Evolutionary conservation across 1,284 basidiomycete species (phyloP).

Genomic region (Filobasidium uniguttulatum): DNA sequence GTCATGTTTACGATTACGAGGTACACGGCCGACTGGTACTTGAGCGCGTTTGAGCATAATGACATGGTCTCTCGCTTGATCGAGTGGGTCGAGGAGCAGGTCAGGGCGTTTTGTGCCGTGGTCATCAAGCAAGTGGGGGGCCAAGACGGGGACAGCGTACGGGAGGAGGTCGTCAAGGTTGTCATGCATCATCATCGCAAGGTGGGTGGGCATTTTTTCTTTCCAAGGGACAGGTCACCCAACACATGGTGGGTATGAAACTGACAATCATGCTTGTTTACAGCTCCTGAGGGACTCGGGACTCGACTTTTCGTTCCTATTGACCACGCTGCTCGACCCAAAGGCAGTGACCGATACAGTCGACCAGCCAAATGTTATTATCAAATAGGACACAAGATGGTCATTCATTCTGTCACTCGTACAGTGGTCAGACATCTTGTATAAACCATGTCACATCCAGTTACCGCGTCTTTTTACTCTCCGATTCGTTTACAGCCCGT

Average conservation of each 20-base stretch:
- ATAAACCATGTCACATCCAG: too few species aligned
- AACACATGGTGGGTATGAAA: too few species aligned
- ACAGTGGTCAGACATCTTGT: too few species aligned
- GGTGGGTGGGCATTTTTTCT: conserved; percentile 41
- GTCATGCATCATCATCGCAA: conserved; percentile 58
- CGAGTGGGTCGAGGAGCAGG: conserved; percentile 79
- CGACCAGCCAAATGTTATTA: background rate
- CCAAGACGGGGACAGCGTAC: conserved; percentile 40
- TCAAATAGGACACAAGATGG: too few species aligned
- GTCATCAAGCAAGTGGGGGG: conserved; percentile 48
- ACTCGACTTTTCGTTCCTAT: conserved; percentile 75
- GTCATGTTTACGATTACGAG: conserved; percentile 36
- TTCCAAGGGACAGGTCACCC: too few species aligned
- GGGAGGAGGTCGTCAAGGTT: conserved; percentile 9
- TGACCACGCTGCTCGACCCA: conserved; percentile 52
- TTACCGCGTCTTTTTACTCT: background rate
- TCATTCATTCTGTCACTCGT: too few species aligned
- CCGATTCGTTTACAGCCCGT: background rate
- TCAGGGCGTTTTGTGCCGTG: conserved; percentile 68
- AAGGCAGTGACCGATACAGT: conserved; percentile 13
- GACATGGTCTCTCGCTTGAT: conserved; percentile 86
- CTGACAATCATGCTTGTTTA: background rate
- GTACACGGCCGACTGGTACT: conserved; percentile 92
- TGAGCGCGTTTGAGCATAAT: conserved; percentile 88
- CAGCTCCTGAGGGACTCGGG: conserved; percentile 81